phyloP scores from a whole-genome alignment of 2,329 filamentous ascomycete species.

The Diaporthe longicolla region DNA sequence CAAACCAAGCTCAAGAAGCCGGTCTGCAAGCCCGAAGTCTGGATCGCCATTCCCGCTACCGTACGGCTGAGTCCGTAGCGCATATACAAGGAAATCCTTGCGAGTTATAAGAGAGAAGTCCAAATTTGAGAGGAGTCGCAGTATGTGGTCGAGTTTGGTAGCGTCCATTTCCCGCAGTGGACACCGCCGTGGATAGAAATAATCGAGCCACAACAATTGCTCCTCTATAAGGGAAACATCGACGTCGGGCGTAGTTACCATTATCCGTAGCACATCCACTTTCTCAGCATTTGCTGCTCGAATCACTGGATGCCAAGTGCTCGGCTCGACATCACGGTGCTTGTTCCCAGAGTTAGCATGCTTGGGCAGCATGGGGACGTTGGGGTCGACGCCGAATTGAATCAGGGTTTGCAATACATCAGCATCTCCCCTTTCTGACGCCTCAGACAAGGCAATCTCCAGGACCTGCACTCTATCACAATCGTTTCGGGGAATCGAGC shows the following conservation, averaged over 20 bases:
- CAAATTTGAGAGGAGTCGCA: background rate
- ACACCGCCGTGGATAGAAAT: too few relatives aligned
- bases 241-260: background rate
- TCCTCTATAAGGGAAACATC: background rate
- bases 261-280: background rate
- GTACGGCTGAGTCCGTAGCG: background rate
- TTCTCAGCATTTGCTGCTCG: background rate
- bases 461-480: background rate
- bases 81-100: background rate
- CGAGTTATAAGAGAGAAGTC: background rate
- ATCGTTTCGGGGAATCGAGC: background rate
- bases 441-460: background rate
- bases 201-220: background rate
- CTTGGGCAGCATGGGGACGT: background rate
- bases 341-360: too few relatives aligned
- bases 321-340: too few relatives aligned
- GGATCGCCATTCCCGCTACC: background rate
- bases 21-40: background rate
- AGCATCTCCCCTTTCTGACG: background rate
- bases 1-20: background rate
- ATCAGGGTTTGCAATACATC: background rate
- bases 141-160: background rate
- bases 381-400: constrained; percentile 12
- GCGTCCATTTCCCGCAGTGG: background rate
- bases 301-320: background rate